Percentiles rank a stretch among this genome's conserved stretches.
Evolutionary conservation across 768 basidiomycete species (phyloP).

Genomic region (Kwoniella europaea): DNA sequence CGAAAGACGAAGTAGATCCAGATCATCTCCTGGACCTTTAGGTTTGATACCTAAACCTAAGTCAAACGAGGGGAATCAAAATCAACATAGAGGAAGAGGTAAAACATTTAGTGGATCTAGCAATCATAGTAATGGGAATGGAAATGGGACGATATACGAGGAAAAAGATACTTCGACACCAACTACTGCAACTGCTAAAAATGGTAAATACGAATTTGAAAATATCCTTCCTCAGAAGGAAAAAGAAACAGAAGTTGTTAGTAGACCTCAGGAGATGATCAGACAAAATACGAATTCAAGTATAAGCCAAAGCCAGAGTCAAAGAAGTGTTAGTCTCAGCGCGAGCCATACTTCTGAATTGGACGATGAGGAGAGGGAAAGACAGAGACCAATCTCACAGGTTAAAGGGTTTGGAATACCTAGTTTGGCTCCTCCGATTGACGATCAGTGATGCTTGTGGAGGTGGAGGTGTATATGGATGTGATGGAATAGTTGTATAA

Average conservation of each 20-base stretch:
- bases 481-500: too few species aligned
- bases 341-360: not conserved
- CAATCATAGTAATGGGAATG: not conserved
- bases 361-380: not conserved
- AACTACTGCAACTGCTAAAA: not conserved
- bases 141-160: not conserved
- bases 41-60: not conserved
- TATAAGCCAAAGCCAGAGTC: not conserved
- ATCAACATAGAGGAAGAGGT: slow-evolving; percentile 8
- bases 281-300: slow-evolving; percentile 1
- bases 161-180: not conserved
- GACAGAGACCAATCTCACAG: slow-evolving; percentile 15
- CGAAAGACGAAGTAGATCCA: slow-evolving; percentile 14
- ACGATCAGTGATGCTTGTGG: not conserved
- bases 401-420: slow-evolving; percentile 18
- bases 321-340: not conserved
- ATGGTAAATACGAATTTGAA: not conserved
- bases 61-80: not conserved
- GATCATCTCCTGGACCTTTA: slow-evolving; percentile 19
- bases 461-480: too few species aligned
- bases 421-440: not conserved
- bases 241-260: too few species aligned
- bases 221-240: not conserved
- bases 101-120: slow-evolving; percentile 14
- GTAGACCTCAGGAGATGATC: not conserved